phyloP scores from a whole-genome alignment of 148 eudicot species.

The Silene latifolia region DNA sequence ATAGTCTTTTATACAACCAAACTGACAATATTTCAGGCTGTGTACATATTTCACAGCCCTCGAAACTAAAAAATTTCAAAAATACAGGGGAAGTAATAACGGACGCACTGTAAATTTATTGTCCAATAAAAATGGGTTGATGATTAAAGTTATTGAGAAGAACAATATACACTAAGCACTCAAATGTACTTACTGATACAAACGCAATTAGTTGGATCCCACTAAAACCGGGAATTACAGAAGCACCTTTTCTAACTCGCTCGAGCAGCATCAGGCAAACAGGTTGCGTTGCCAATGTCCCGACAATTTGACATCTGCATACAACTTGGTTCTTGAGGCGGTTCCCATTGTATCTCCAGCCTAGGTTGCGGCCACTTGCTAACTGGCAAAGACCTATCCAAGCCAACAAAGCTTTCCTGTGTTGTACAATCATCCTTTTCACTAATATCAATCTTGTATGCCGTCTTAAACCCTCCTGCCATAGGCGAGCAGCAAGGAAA shows the following conservation, averaged over 20 bases:
- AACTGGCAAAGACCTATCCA: constrained; percentile 33
- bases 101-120: too few relatives aligned
- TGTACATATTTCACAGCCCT: too few relatives aligned
- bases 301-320: constrained; percentile 26
- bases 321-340: constrained; percentile 42
- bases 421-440: constrained; percentile 34
- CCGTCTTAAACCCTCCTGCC: constrained; percentile 53
- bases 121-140: too few relatives aligned
- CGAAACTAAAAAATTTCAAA: too few relatives aligned
- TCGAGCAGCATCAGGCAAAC: constrained; percentile 31
- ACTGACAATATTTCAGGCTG: too few relatives aligned
- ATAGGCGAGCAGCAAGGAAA: constrained; percentile 32
- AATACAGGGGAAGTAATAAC: too few relatives aligned
- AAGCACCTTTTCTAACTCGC: constrained; percentile 38
- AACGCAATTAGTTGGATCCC: constrained; percentile 40
- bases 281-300: constrained; percentile 31
- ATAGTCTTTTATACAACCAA: too few relatives aligned
- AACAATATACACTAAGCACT: too few relatives aligned
- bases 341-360: constrained; percentile 45
- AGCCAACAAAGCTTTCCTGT: constrained; percentile 41
- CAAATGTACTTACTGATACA: constrained; percentile 38
- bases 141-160: too few relatives aligned
- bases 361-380: constrained; percentile 48
- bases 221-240: constrained; percentile 35
- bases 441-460: constrained; percentile 34